Conservation (phyloP, 148 eudicot species). For the Diospyros kaki region DNA sequence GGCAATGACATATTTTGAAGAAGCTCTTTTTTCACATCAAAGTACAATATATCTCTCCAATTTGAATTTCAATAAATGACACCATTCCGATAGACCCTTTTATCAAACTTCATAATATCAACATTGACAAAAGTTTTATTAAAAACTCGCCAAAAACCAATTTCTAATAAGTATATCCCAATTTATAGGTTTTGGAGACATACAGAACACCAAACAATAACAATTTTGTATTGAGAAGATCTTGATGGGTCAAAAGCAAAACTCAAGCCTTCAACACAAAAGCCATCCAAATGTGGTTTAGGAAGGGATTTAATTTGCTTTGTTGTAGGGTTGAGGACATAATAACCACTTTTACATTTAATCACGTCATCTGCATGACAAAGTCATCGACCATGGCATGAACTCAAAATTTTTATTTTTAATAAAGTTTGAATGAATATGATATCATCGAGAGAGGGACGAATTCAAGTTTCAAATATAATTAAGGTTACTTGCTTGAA, state of each 20-base stretch:
- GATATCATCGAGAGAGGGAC: background rate
- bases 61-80: constrained; percentile 2
- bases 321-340: constrained; percentile 8
- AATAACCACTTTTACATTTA: background rate
- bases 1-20: background rate
- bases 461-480: background rate
- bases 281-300: background rate
- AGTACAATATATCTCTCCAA: background rate
- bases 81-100: constrained; percentile 4
- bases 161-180: constrained; percentile 12
- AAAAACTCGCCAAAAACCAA: constrained; percentile 6
- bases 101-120: background rate
- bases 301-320: constrained; percentile 4
- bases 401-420: background rate
- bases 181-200: background rate
- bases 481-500: too few species aligned
- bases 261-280: too few species aligned
- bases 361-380: background rate
- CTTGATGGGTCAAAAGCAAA: constrained; percentile 9
- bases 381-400: background rate
- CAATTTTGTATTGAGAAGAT: constrained; percentile 16
- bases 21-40: constrained; percentile 8
- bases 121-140: background rate
- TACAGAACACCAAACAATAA: background rate
- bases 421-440: background rate